A percentile compares a stretch with the other conserved stretches of the same genome.
Evolutionary conservation across 1,284 basidiomycete species (phyloP).

Genomic region (Cryptococcus maquisensis): DNA sequence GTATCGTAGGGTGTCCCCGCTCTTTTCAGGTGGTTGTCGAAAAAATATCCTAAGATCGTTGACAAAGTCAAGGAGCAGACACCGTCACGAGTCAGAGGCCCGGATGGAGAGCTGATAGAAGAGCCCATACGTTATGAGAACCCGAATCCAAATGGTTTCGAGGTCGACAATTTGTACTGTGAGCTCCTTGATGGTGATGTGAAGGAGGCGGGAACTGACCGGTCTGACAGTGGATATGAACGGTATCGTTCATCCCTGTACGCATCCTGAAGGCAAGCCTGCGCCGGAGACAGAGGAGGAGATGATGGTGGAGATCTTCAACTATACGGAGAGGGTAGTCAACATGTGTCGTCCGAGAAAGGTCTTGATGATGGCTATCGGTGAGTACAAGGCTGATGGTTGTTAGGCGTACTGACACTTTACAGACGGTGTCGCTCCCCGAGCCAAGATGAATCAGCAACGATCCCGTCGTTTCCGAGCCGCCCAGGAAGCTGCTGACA

Average conservation of each 20-base stretch:
- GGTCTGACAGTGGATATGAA: constrained; percentile 50
- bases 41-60: constrained; percentile 95
- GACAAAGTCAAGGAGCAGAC: constrained; percentile 77
- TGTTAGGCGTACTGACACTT: not conserved
- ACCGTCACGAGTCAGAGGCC: constrained; percentile 58
- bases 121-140: constrained; percentile 77
- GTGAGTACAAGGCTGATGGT: constrained; percentile 53
- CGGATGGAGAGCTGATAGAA: constrained; percentile 63
- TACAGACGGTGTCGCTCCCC: constrained; percentile 90
- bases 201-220: not conserved
- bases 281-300: constrained; percentile 97
- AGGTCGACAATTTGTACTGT: constrained; percentile 95
- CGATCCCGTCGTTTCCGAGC: constrained; percentile 92
- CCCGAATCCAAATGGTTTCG: constrained; percentile 91
- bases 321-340: constrained; percentile 94
- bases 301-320: constrained; percentile 98
- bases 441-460: constrained; percentile 99
- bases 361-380: constrained; percentile 96
- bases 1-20: constrained; percentile 78
- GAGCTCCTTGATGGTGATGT: constrained; percentile 51
- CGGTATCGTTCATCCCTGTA: constrained; percentile 87
- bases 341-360: constrained; percentile 95
- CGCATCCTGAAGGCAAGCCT: constrained; percentile 92
- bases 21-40: constrained; percentile 86
- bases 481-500: constrained; percentile 90